These are phyloP conservation scores for Penicillium sp. DNA, from an alignment of 2,329 filamentous ascomycete genomes.

Conservation along the genomic window DNA sequence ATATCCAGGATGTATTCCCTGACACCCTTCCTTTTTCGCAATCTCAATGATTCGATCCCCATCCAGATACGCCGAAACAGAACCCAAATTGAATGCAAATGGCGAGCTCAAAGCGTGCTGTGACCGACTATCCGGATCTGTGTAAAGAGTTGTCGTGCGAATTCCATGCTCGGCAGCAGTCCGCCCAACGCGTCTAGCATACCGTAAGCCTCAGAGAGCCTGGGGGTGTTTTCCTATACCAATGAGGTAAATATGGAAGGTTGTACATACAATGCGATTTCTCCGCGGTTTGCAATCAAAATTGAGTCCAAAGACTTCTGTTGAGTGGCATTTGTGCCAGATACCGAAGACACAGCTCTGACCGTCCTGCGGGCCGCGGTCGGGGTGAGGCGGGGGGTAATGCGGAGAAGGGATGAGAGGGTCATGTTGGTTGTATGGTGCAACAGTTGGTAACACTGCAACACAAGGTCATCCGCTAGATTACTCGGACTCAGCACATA, in stretches of 20 bases:
- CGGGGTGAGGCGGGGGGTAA: constrained; percentile 35
- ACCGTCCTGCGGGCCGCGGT: constrained; percentile 28
- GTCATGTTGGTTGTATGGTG: constrained; percentile 28
- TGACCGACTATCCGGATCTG: constrained; percentile 80
- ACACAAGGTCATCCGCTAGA: neutral
- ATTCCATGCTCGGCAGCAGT: constrained; percentile 89
- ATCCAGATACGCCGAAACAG: constrained; percentile 85
- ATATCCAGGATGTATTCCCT: constrained; percentile 94
- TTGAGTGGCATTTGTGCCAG: constrained; percentile 19
- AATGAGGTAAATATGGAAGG: neutral
- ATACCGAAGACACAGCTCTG: constrained; percentile 31
- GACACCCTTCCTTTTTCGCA: constrained; percentile 80
- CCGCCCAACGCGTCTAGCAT: constrained; percentile 69
- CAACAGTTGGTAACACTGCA: constrained; percentile 9
- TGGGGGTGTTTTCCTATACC: neutral
- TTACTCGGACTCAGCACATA: neutral
- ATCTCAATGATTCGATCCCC: constrained; percentile 88
- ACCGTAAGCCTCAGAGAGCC: constrained; percentile 5
- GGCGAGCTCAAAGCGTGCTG: constrained; percentile 87
- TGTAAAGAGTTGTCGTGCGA: constrained; percentile 90
- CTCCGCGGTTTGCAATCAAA: constrained; percentile 93
- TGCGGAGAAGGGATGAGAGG: constrained; percentile 42
- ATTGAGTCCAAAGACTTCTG: constrained; percentile 66
- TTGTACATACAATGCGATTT: constrained; percentile 73
- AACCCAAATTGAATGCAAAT: constrained; percentile 79